Conservation (phyloP, 139 green algal genomes). For the Chlorella vulgaris region DNA sequence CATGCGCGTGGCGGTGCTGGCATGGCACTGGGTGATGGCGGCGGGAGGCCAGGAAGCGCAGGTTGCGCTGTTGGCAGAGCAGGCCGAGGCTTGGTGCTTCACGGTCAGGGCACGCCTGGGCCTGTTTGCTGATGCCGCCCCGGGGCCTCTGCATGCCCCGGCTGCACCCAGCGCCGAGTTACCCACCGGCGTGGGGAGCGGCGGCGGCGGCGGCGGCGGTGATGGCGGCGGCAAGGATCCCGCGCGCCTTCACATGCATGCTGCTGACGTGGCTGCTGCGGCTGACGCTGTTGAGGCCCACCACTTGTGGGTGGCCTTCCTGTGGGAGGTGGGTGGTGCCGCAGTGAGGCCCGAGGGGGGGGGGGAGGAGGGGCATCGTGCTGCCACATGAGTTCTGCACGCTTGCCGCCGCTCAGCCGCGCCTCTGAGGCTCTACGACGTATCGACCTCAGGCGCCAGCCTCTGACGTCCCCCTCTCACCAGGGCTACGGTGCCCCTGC, state of each 20-base stretch:
- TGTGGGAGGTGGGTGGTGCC: conserved; percentile 36
- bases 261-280: background rate
- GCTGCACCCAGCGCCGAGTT: background rate
- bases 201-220: background rate
- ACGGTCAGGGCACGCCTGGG: conserved; percentile 59
- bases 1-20: conserved; percentile 57
- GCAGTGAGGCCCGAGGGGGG: no score
- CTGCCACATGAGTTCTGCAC: no score
- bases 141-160: no score
- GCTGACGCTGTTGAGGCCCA: conserved; percentile 41
- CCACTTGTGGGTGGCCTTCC: conserved; percentile 50
- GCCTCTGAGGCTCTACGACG: no score
- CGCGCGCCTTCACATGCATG: background rate
- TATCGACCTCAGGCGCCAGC: no score
- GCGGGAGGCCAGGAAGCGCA: conserved; percentile 16
- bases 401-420: no score
- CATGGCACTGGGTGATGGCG: conserved; percentile 69
- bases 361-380: background rate
- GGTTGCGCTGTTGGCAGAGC: conserved; percentile 58
- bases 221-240: background rate
- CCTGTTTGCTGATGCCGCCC: conserved; percentile 59
- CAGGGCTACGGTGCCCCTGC: no score
- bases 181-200: background rate
- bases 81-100: conserved; percentile 60
- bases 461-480: no score